phyloP scores from a whole-genome alignment of 225 moss, liverwort and hornwort genomes.

The Thuidium tamariscinum region DNA sequence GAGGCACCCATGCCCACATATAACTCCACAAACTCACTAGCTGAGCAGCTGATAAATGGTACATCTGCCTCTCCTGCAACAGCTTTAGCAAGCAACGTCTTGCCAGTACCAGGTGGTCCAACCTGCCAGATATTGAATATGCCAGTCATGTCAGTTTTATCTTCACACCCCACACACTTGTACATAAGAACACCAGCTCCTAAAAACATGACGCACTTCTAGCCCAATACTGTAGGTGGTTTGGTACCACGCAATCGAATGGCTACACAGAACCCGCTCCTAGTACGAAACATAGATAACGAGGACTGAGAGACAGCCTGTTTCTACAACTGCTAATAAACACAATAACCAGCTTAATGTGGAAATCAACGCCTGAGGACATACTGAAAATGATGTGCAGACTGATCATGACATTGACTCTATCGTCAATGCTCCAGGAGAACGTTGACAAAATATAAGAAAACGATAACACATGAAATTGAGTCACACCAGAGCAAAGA shows the following conservation, averaged over 20 bases:
- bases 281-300: neutral
- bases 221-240: neutral
- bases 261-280: neutral
- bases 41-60: constrained; percentile 96
- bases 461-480: neutral
- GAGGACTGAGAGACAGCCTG: neutral
- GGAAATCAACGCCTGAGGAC: neutral
- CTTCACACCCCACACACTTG: neutral
- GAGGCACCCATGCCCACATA: constrained; percentile 99
- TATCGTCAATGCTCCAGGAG: neutral
- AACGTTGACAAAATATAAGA: neutral
- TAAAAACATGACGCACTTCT: neutral
- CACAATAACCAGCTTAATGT: neutral
- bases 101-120: constrained; percentile 93
- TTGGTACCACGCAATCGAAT: neutral
- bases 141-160: neutral
- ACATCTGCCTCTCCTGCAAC: constrained; percentile 98
- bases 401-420: neutral
- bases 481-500: neutral
- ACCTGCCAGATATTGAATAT: constrained; percentile 44
- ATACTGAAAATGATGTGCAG: neutral
- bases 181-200: neutral
- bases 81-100: constrained; percentile 94
- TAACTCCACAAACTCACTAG: constrained; percentile 96
- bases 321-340: neutral